A percentile compares a stretch with the other conserved stretches of the same genome.
Conservation (phyloP, 768 basidiomycete genomes). For the Tulasnella sp. region DNA sequence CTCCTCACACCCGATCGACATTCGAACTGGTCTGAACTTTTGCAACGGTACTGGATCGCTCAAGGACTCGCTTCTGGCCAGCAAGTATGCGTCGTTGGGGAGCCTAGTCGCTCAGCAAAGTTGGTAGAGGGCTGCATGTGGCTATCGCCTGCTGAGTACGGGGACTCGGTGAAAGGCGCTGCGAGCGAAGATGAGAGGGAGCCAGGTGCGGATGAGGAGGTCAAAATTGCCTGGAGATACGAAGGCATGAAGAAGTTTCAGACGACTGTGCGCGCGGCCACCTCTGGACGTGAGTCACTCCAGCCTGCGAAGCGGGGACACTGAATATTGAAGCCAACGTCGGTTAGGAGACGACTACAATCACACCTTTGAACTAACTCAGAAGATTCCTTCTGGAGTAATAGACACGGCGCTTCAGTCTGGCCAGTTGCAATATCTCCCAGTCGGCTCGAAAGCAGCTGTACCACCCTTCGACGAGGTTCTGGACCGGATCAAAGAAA, state of each 20-base stretch:
- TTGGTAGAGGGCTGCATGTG: slow-evolving; percentile 83
- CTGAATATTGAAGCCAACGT: background rate
- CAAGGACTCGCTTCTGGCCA: slow-evolving; percentile 82
- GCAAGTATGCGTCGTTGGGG: slow-evolving; percentile 65
- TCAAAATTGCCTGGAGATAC: slow-evolving; percentile 98
- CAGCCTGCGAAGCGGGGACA: slow-evolving; percentile 47
- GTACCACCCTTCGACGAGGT: background rate
- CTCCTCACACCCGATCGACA: slow-evolving; percentile 48
- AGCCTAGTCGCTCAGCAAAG: slow-evolving; percentile 51
- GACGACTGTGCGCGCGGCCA: slow-evolving; percentile 63
- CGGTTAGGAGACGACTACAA: slow-evolving; percentile 62
- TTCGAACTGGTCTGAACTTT: slow-evolving; percentile 47
- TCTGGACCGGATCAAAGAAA: background rate
- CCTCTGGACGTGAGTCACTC: slow-evolving; percentile 39
- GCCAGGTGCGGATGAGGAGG: slow-evolving; percentile 54
- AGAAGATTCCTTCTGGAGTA: slow-evolving; percentile 57
- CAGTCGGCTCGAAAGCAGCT: slow-evolving; percentile 4
- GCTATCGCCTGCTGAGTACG: slow-evolving; percentile 51
- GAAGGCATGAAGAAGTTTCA: slow-evolving; percentile 90
- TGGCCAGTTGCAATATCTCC: slow-evolving; percentile 47
- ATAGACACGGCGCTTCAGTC: slow-evolving; percentile 52
- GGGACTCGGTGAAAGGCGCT: slow-evolving; percentile 46
- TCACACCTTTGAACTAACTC: slow-evolving; percentile 71
- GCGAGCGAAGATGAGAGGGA: slow-evolving; percentile 45
- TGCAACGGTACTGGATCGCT: slow-evolving; percentile 78